These are phyloP conservation scores for Xylaria sp. DNA, from an alignment of 495 filamentous ascomycete genomes.

Conservation along the genomic window DNA sequence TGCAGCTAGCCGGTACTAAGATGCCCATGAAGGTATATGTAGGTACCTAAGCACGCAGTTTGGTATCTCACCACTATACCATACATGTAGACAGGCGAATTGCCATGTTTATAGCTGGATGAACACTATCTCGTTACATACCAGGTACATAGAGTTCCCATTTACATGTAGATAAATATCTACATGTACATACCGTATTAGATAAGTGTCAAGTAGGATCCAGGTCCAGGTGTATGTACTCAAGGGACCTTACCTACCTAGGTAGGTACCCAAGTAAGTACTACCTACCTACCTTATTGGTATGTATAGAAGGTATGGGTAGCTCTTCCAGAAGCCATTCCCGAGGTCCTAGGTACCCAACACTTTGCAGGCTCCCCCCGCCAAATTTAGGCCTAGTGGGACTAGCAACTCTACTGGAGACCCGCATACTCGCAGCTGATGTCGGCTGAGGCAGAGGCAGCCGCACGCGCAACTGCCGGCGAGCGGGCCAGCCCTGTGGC, in stretches of 20 bases:
- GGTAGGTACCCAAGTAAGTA: background rate
- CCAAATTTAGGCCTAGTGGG: background rate
- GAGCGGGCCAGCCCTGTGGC: background rate
- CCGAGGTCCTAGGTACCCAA: background rate
- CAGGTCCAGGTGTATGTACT: too few species aligned
- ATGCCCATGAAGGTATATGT: constrained; percentile 19
- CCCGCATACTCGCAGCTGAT: background rate
- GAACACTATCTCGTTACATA: too few species aligned
- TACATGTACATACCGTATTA: too few species aligned
- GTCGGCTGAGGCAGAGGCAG: background rate
- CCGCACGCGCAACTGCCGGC: background rate
- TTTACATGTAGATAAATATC: too few species aligned
- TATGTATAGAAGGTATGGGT: too few species aligned
- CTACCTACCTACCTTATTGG: too few species aligned
- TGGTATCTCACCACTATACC: too few species aligned
- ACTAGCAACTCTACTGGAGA: background rate
- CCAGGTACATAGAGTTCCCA: too few species aligned
- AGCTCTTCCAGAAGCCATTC: background rate
- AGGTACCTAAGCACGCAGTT: background rate
- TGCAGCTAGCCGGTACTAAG: background rate
- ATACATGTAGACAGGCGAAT: too few species aligned
- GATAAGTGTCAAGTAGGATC: too few species aligned
- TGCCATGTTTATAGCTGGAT: too few species aligned
- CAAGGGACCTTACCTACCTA: too few species aligned
- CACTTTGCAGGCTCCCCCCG: background rate